Conservation (phyloP, 331 rosid genomes). For the Acacia pycnantha region DNA sequence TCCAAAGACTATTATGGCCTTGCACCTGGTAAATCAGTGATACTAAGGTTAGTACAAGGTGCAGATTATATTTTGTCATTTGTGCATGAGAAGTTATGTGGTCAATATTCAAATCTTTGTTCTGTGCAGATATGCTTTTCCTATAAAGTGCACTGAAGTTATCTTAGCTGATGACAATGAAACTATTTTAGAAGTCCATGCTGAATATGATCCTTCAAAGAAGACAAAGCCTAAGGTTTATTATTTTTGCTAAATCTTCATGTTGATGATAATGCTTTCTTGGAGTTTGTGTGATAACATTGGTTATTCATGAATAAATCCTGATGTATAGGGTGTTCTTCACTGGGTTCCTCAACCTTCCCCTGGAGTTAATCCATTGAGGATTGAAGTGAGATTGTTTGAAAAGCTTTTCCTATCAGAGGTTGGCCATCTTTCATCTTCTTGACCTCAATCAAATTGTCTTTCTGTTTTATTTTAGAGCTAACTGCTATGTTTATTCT, state of each 20-base stretch:
- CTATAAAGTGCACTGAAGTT: conserved; percentile 90
- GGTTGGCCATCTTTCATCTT: conserved; percentile 48
- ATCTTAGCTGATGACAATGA: conserved; percentile 81
- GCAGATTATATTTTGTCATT: conserved; percentile 4
- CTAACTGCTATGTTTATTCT: conserved; percentile 10
- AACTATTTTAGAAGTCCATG: conserved; percentile 84
- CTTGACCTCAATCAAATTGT: background rate
- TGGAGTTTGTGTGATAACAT: conserved; percentile 10
- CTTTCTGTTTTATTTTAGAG: conserved; percentile 14
- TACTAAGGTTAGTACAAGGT: conserved; percentile 62
- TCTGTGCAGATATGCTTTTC: conserved; percentile 78
- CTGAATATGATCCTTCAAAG: conserved; percentile 87
- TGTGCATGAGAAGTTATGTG: conserved; percentile 14
- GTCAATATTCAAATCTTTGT: conserved; percentile 2
- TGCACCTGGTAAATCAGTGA: conserved; percentile 94
- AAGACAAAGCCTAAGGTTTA: conserved; percentile 94
- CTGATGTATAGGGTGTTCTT: conserved; percentile 74
- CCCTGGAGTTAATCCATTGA: conserved; percentile 79
- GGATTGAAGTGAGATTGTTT: conserved; percentile 83
- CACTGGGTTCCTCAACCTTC: conserved; percentile 93
- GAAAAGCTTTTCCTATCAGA: conserved; percentile 83
- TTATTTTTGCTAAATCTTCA: conserved; percentile 12
- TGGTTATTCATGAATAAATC: conserved; percentile 16
- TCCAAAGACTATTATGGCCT: conserved; percentile 96
- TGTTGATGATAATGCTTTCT: conserved; percentile 17